phyloP scores from a whole-genome alignment of 2,329 filamentous ascomycete genomes.

The Pseudogymnoascus sp. region DNA sequence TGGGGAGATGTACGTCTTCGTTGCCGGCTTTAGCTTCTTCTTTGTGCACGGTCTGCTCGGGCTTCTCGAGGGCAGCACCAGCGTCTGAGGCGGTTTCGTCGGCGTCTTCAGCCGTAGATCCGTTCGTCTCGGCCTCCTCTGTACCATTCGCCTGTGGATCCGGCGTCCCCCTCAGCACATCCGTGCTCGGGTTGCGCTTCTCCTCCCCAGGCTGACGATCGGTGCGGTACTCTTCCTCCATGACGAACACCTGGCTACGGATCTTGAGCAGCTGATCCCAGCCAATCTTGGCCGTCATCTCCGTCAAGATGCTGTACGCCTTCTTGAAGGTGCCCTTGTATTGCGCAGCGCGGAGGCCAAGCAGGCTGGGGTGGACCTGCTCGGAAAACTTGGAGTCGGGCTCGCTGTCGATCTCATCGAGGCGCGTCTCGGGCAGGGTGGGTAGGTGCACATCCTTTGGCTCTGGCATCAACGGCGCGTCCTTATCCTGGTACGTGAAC shows the following conservation, averaged over 20 bases:
- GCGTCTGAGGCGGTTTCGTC: slow-evolving; percentile 15
- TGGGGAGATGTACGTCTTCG: slow-evolving; percentile 50
- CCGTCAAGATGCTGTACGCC: slow-evolving; percentile 87
- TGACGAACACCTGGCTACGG: slow-evolving; percentile 94
- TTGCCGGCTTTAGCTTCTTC: slow-evolving; percentile 67
- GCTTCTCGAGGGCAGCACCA: slow-evolving; percentile 56
- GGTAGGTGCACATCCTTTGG: slow-evolving; percentile 82
- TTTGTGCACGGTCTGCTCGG: slow-evolving; percentile 68
- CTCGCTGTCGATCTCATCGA: slow-evolving; percentile 95
- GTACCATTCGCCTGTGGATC: slow-evolving; percentile 40
- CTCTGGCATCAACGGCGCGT: slow-evolving; percentile 88
- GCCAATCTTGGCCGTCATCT: slow-evolving; percentile 92
- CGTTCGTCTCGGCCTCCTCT: slow-evolving; percentile 25
- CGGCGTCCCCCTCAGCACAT: slow-evolving; percentile 66
- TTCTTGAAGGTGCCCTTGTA: slow-evolving; percentile 96
- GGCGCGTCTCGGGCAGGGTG: slow-evolving; percentile 75
- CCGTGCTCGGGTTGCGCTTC: slow-evolving; percentile 70
- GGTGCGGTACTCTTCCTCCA: slow-evolving; percentile 96
- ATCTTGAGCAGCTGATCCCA: slow-evolving; percentile 96
- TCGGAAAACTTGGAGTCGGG: slow-evolving; percentile 73
- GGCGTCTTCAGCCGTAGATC: slow-evolving; percentile 16
- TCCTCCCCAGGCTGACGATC: slow-evolving; percentile 61
- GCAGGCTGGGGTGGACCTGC: slow-evolving; percentile 76
- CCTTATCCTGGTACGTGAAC: slow-evolving; percentile 99
- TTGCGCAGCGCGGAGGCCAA: slow-evolving; percentile 76